Conservation (phyloP, 2,329 filamentous ascomycete genomes). For the Alternaria sp. region DNA sequence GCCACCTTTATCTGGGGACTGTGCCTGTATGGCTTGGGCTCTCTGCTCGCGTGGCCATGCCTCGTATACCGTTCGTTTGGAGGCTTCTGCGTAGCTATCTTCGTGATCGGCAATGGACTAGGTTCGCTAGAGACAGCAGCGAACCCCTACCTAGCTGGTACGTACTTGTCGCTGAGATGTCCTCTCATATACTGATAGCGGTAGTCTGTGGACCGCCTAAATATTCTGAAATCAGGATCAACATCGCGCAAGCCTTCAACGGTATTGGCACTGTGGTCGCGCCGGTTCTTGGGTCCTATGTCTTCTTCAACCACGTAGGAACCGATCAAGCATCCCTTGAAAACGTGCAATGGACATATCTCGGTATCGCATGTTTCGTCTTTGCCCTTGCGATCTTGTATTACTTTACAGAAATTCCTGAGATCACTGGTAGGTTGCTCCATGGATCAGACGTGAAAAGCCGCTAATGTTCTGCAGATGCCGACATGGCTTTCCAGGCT, state of each 20-base stretch:
- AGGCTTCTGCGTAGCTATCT: constrained; percentile 68
- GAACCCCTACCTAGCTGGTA: constrained; percentile 53
- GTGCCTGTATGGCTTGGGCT: constrained; percentile 64
- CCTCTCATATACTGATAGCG: neutral
- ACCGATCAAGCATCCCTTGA: constrained; percentile 59
- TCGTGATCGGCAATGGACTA: constrained; percentile 62
- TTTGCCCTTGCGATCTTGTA: constrained; percentile 65
- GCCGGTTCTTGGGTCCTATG: constrained; percentile 66
- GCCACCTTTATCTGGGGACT: constrained; percentile 61
- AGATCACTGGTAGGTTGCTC: constrained; percentile 57
- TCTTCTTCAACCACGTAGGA: constrained; percentile 67
- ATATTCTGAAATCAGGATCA: constrained; percentile 66
- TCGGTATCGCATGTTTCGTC: constrained; percentile 69
- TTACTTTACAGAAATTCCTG: constrained; percentile 63
- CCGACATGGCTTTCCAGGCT: constrained; percentile 65
- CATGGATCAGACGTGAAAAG: neutral
- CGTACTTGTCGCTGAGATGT: neutral
- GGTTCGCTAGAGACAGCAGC: constrained; percentile 67
- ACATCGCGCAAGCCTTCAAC: constrained; percentile 67
- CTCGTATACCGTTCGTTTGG: constrained; percentile 64
- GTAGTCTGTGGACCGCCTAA: constrained; percentile 65
- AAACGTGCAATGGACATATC: constrained; percentile 71
- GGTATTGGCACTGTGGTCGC: constrained; percentile 66
- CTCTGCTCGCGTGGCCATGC: constrained; percentile 67
- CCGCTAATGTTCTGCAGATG: constrained; percentile 22